Evolutionary conservation across 2,329 filamentous ascomycete genomes (phyloP).

Genomic region (Ascochyta clinopodiicola): DNA sequence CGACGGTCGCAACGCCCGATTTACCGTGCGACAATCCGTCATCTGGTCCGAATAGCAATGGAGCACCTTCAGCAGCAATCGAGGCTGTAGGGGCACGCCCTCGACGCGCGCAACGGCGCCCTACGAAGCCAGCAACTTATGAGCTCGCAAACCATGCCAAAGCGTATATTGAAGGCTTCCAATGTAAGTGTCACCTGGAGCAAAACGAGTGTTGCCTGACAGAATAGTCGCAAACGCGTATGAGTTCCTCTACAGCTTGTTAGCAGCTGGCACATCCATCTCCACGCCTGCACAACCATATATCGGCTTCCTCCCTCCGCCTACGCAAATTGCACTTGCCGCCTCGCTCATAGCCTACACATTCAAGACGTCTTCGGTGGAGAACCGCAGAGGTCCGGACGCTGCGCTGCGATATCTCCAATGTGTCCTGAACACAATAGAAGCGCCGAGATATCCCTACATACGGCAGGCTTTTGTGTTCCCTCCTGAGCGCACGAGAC

Average conservation of each 20-base stretch:
- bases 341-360: slow-evolving; percentile 84
- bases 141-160: slow-evolving; percentile 47
- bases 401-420: slow-evolving; percentile 74
- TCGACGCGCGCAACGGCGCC: slow-evolving; percentile 36
- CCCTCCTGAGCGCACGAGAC: slow-evolving; percentile 35
- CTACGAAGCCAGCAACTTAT: slow-evolving; percentile 41
- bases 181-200: slow-evolving; percentile 31
- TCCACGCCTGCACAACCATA: slow-evolving; percentile 43
- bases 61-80: slow-evolving; percentile 22
- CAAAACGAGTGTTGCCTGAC: neutral
- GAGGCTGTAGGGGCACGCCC: slow-evolving; percentile 34
- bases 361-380: slow-evolving; percentile 69
- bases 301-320: slow-evolving; percentile 69
- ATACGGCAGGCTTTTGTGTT: slow-evolving; percentile 78
- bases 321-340: slow-evolving; percentile 77
- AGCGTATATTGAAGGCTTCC: slow-evolving; percentile 44
- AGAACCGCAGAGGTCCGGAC: slow-evolving; percentile 68
- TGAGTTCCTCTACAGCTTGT: slow-evolving; percentile 43
- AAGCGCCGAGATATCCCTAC: slow-evolving; percentile 69
- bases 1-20: neutral
- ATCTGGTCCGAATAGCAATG: neutral
- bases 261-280: slow-evolving; percentile 41
- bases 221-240: slow-evolving; percentile 42
- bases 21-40: neutral
- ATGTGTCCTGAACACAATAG: slow-evolving; percentile 68